Percentiles rank a stretch among this genome's conserved stretches.
Evolutionary conservation across 2,329 filamentous ascomycete species (phyloP).

Genomic region (Boeremia lycopersici): DNA sequence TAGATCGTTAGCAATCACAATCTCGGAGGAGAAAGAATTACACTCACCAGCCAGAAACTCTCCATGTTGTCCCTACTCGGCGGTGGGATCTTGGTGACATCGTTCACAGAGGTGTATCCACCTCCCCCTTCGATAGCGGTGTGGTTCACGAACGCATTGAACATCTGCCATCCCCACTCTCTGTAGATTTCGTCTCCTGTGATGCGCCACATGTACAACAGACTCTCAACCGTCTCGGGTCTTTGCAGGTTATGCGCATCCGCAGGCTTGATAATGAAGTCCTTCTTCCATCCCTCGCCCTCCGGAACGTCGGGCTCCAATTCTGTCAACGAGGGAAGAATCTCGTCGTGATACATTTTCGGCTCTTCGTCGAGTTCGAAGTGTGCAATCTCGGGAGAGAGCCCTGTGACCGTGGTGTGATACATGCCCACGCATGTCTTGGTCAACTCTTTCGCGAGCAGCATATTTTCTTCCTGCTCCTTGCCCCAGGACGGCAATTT

Average conservation of each 20-base stretch:
- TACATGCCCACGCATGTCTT: slow-evolving; percentile 99
- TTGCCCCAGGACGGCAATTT: slow-evolving; percentile 73
- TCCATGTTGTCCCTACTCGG: slow-evolving; percentile 89
- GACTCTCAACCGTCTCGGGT: slow-evolving; percentile 92
- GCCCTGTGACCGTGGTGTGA: slow-evolving; percentile 82
- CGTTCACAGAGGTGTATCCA: slow-evolving; percentile 80
- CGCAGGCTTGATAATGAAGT: slow-evolving; percentile 79
- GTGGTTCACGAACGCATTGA: slow-evolving; percentile 85
- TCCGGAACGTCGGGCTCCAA: slow-evolving; percentile 34
- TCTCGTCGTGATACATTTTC: slow-evolving; percentile 58
- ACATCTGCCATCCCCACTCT: slow-evolving; percentile 99
- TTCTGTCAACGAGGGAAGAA: slow-evolving; percentile 51
- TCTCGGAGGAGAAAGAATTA: not conserved
- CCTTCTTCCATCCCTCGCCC: slow-evolving; percentile 72
- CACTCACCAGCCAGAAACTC: slow-evolving; percentile 90
- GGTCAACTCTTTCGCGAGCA: slow-evolving; percentile 85
- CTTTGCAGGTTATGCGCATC: slow-evolving; percentile 93
- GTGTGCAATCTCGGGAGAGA: slow-evolving; percentile 94
- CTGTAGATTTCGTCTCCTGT: slow-evolving; percentile 88
- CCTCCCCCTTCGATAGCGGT: slow-evolving; percentile 78
- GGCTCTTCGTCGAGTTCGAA: slow-evolving; percentile 78
- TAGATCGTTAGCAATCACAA: not conserved
- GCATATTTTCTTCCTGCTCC: slow-evolving; percentile 84
- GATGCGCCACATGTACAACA: slow-evolving; percentile 99
- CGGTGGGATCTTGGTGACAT: slow-evolving; percentile 76